Conservation (phyloP, 2,329 filamentous ascomycete species). For the Hypoxylon sp. region DNA sequence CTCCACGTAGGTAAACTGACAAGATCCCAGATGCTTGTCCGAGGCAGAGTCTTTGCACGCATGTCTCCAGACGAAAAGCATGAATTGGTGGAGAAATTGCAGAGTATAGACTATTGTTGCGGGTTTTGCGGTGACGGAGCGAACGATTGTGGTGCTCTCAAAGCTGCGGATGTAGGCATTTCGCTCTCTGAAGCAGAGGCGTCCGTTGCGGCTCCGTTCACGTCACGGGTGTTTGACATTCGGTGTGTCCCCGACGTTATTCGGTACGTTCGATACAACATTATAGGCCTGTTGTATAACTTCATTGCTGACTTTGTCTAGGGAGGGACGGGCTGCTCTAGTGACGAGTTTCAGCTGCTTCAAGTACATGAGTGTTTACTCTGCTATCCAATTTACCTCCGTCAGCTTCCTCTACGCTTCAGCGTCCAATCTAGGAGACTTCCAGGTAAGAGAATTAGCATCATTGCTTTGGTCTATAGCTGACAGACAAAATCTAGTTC, state of each 20-base stretch:
- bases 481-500: slow-evolving; percentile 61
- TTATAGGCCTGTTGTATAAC: slow-evolving; percentile 17
- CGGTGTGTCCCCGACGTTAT: slow-evolving; percentile 94
- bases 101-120: slow-evolving; percentile 92
- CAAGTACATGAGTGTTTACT: slow-evolving; percentile 99
- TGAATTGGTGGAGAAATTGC: slow-evolving; percentile 94
- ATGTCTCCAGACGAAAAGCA: slow-evolving; percentile 99
- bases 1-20: slow-evolving; percentile 19
- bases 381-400: slow-evolving; percentile 97
- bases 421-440: slow-evolving; percentile 94
- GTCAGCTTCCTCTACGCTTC: slow-evolving; percentile 96
- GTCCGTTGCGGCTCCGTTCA: slow-evolving; percentile 97
- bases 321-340: slow-evolving; percentile 90
- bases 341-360: slow-evolving; percentile 99
- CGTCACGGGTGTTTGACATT: slow-evolving; percentile 94
- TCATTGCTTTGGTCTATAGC: neutral
- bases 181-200: slow-evolving; percentile 97
- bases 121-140: slow-evolving; percentile 98
- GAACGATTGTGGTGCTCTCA: slow-evolving; percentile 96
- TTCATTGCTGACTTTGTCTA: slow-evolving; percentile 44
- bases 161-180: slow-evolving; percentile 96
- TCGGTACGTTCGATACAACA: slow-evolving; percentile 56
- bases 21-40: slow-evolving; percentile 80
- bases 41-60: slow-evolving; percentile 91
- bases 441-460: slow-evolving; percentile 67